Evolutionary conservation across 441 rosid genomes (phyloP).

Genomic region (Adansonia madagascariensis): DNA sequence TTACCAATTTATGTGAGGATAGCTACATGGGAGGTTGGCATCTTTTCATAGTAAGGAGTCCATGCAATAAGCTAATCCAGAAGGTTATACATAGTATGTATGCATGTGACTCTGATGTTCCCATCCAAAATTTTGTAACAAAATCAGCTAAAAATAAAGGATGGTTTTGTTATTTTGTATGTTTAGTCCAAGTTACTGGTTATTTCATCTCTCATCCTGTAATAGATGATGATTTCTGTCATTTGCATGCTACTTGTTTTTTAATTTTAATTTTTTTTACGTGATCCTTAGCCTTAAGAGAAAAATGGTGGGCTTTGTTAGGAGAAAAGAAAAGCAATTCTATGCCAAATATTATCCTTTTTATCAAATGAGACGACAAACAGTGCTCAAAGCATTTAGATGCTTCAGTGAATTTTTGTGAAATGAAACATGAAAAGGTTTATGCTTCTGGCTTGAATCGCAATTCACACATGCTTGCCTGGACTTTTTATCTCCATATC

Average conservation of each 20-base stretch:
- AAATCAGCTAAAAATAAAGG: neutral
- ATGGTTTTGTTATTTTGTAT: neutral
- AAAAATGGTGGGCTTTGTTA: neutral
- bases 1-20: neutral
- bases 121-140: neutral
- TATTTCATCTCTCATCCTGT: neutral
- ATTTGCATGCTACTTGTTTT: neutral
- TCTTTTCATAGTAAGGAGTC: neutral
- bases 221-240: conserved; percentile 10
- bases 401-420: too few relatives aligned
- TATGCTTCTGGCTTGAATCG: too few relatives aligned
- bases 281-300: neutral
- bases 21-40: neutral
- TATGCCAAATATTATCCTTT: too few relatives aligned
- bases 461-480: too few relatives aligned
- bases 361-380: too few relatives aligned
- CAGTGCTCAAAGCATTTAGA: too few relatives aligned
- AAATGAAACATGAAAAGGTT: too few relatives aligned
- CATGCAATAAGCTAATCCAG: neutral
- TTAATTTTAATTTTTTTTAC: neutral
- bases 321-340: too few relatives aligned
- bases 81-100: neutral
- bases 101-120: neutral
- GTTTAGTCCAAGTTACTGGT: neutral
- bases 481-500: too few relatives aligned